Evolutionary conservation across 2,329 filamentous ascomycete species (phyloP), one percentile per base, ranked within the genome.

Genomic region (Colletotrichum orchidophilum): DNA sequence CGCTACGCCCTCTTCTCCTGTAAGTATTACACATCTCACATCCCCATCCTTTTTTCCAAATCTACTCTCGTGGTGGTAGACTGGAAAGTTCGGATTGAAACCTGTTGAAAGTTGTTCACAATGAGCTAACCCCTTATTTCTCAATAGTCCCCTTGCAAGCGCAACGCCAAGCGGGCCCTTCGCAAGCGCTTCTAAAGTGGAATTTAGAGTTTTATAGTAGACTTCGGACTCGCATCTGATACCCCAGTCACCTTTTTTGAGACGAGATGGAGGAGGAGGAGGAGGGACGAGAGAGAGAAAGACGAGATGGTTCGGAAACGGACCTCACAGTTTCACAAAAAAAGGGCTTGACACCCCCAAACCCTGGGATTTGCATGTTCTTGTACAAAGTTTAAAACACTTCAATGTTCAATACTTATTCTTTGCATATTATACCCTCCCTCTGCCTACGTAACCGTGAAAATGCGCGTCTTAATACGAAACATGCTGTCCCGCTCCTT

Each of bases 341-440:
- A 35, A 61, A 18, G 50, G 49, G 63, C 55, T 31, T 61, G 63
- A 61, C 26, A 46, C 63, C 57, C n/a, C n/a, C 52, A 50, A 53
- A 66, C 50, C 52, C 57, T 68, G 58, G 68, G 58, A 68, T 63
- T 67, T 59, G 58, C 68, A 68, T 63, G 64, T 71, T 71, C 68
- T 68, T 71, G 68, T 71, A 71, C 33, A 71, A 68, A 71, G 68
- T 63, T 68, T 46, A 15, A 18, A 39, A 71, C 46, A 70, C 67
- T 58, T 67, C 31, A 54, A 63, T 68, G 68, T 71, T 63, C 68
- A 68, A 68, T 68, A 71, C 63, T 71, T 71, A 70, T 70, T 62
- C 42, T 71, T 54, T 21, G 24, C 55, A 3, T n/a, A 12, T 27
- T 24, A 2, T 24, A 21, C 57, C 26, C 27, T 60, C 24, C 26